A percentile compares a stretch with the other conserved stretches of the same genome.
phyloP scores from a whole-genome alignment of 352 stramenopile species.

The Globisporangium paddicum region DNA sequence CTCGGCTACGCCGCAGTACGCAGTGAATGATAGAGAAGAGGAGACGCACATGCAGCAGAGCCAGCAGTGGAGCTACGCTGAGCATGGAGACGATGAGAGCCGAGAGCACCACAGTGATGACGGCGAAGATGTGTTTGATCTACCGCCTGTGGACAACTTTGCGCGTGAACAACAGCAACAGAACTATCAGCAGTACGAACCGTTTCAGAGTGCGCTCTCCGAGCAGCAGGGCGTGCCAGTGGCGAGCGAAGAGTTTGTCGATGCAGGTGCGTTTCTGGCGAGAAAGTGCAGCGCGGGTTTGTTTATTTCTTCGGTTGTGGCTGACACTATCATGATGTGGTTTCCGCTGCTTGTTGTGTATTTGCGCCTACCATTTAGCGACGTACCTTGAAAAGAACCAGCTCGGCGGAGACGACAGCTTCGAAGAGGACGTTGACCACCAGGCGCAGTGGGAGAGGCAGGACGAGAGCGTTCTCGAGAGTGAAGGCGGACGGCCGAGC shows the following conservation, averaged over 20 bases:
- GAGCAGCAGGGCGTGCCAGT: conserved; percentile 17
- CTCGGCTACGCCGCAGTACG: background rate
- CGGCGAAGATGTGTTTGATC: conserved; percentile 29
- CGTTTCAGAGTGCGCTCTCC: conserved; percentile 3
- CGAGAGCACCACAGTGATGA: background rate
- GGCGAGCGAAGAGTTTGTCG: conserved; percentile 59
- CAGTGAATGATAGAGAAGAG: background rate
- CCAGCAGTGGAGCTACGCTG: conserved; percentile 3
- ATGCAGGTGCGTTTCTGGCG: conserved; percentile 42
- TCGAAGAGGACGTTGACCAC: conserved; percentile 27
- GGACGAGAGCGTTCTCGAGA: conserved; percentile 17
- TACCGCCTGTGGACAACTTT: conserved; percentile 33
- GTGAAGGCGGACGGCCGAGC: conserved; percentile 33
- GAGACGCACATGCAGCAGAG: background rate
- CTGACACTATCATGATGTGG: too few relatives aligned
- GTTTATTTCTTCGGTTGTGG: background rate
- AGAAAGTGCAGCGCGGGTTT: background rate
- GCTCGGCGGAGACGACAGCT: conserved; percentile 37
- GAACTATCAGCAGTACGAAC: background rate
- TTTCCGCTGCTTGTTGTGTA: too few relatives aligned
- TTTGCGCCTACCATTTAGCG: conserved; percentile 16
- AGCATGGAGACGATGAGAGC: background rate
- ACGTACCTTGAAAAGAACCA: conserved; percentile 47
- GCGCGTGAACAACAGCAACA: conserved; percentile 1
- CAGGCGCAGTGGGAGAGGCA: conserved; percentile 24